Base-by-base conservation (phyloP, 148 eudicot species). In the Cornus florida region DNA sequence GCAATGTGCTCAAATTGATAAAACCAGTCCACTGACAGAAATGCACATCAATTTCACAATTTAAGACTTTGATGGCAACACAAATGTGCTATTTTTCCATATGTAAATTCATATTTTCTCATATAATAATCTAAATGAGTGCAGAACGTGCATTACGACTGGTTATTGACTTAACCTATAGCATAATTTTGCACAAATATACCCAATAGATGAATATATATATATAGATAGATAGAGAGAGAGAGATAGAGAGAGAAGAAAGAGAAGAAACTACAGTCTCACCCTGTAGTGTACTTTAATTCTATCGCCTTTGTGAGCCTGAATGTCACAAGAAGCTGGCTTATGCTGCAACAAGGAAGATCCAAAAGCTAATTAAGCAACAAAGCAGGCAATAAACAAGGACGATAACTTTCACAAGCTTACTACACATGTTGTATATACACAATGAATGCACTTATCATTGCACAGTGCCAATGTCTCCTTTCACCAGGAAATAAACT, bases 291-390 rank as follows among this genome's bases (percentile, higher is more conserved):
- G 99, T 77, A 97, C 99, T 90, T 86, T 87, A 67, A 97, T 62
- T 78, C 76, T 89, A 79, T 97, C 98, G 46, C 99, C 99, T 82
- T 97, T 97, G 86, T 97, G 98, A 77, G 99, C 99, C 84, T 94
- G 90, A 82, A 92, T 80, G 39, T 92, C 97, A 81, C 99, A 97
- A 66, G 90, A 72, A 73, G 79, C 69, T 74, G 99, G 99, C 87
- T 89, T 97, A 86, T 86, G 84, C 99, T 97, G 95, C 79, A 77
- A 80, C 39, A 83, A 70, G 9, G 14, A 74, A 57, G 69, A 72
- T 69, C 66, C 43, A 77, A 67, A 62, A 38, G 33, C 56, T 66
- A 74, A 77, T 67, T 57, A 66, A 82, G 80, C 75, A 82, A 73
- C 20, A 74, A 41, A 66, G 9, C 22, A n/a, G 8, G 19, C 6